Evolutionary conservation across 2,329 filamentous ascomycete genomes (phyloP).

Genomic region (Capronia coronata): DNA sequence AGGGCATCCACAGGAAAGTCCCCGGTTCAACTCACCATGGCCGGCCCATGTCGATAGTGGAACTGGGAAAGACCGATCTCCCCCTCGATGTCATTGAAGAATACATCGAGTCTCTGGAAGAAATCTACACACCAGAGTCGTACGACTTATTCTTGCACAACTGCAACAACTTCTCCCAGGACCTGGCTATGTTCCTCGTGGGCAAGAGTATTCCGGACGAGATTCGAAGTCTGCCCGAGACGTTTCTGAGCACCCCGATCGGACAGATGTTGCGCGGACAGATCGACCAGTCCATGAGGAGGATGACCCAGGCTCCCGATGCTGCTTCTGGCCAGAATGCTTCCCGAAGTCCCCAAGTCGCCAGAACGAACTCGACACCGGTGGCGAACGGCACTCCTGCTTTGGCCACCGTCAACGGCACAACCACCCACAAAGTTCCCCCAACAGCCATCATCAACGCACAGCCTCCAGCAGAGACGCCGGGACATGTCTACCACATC

Average conservation of each 20-base stretch:
- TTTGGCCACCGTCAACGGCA: slow-evolving; percentile 9
- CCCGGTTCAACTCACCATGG: slow-evolving; percentile 85
- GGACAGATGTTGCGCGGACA: slow-evolving; percentile 82
- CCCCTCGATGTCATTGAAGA: slow-evolving; percentile 77
- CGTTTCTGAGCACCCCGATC: slow-evolving; percentile 77
- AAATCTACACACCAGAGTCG: slow-evolving; percentile 76
- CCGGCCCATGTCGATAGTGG: slow-evolving; percentile 66
- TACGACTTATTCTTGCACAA: slow-evolving; percentile 90
- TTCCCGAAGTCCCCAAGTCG: slow-evolving; percentile 12
- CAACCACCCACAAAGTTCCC: not conserved
- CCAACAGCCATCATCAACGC: slow-evolving; percentile 19
- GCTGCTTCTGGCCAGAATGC: slow-evolving; percentile 24
- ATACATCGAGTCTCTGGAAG: slow-evolving; percentile 75
- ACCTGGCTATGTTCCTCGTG: slow-evolving; percentile 80
- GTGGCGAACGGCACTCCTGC: slow-evolving; percentile 4
- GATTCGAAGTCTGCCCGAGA: slow-evolving; percentile 77
- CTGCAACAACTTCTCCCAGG: slow-evolving; percentile 96
- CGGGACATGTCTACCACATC: slow-evolving; percentile 55
- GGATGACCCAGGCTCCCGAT: slow-evolving; percentile 54
- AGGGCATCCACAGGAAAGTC: slow-evolving; percentile 71
- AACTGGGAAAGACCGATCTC: slow-evolving; percentile 69
- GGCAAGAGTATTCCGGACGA: slow-evolving; percentile 82
- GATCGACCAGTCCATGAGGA: slow-evolving; percentile 58
- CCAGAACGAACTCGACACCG: slow-evolving; percentile 4
- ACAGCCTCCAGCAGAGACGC: slow-evolving; percentile 8